Evolutionary conservation across 805 yeast species (phyloP).

Genomic region (Pichia pseudocactophila): DNA sequence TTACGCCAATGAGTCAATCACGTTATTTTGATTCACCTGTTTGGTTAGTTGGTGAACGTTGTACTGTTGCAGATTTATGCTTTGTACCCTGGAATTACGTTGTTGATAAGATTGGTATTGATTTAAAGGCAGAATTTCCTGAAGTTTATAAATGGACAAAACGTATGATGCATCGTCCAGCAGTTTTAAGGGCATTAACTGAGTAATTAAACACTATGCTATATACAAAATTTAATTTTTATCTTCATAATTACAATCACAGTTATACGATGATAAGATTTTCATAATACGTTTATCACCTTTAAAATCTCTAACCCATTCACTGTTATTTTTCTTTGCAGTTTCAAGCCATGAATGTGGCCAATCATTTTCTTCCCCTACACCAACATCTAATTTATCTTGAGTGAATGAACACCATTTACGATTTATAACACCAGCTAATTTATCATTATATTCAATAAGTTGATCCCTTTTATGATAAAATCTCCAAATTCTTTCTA

Average conservation of each 20-base stretch:
- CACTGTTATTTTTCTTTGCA: conserved; percentile 68
- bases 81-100: conserved; percentile 98
- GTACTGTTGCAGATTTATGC: conserved; percentile 81
- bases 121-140: conserved; percentile 79
- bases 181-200: conserved; percentile 69
- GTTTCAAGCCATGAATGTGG: conserved; percentile 73
- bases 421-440: conserved; percentile 27
- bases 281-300: conserved; percentile 60
- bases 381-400: conserved; percentile 33
- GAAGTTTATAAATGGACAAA: conserved; percentile 96
- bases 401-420: conserved; percentile 46
- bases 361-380: conserved; percentile 78
- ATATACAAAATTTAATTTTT: conserved; percentile 3
- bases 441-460: conserved; percentile 22
- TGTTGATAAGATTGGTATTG: conserved; percentile 85
- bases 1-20: conserved; percentile 77
- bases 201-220: conserved; percentile 2
- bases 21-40: conserved; percentile 88
- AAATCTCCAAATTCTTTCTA: conserved; percentile 67
- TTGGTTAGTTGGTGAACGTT: conserved; percentile 84
- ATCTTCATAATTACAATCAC: conserved; percentile 11
- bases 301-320: conserved; percentile 74
- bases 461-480: conserved; percentile 59
- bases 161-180: conserved; percentile 91
- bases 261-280: conserved; percentile 40